These are phyloP conservation scores for Wallacemonas collosoma DNA, from an alignment of 208 protist genomes.

Conservation along the genomic window DNA sequence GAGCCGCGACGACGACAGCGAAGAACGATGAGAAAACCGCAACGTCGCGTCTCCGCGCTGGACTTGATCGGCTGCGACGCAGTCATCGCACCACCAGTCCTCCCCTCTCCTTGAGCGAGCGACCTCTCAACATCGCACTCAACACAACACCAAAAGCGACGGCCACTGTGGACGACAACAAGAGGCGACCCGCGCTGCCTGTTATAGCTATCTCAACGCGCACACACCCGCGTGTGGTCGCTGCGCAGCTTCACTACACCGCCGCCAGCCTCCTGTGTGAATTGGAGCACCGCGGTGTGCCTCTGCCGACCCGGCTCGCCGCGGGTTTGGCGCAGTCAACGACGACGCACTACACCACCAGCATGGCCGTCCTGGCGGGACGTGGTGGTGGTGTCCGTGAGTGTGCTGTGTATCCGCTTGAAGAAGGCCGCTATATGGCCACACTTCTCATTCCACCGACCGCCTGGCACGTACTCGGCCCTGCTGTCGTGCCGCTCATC, in stretches of 20 bases:
- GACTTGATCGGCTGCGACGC: conserved; percentile 1
- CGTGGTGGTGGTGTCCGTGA: conserved; percentile 29
- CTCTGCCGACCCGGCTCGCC: conserved; percentile 16
- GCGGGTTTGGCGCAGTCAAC: not conserved
- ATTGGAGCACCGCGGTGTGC: conserved; percentile 26
- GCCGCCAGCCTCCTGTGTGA: conserved; percentile 37
- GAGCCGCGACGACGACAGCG: too few species aligned
- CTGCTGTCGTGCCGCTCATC: conserved; percentile 31
- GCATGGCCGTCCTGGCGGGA: conserved; percentile 2
- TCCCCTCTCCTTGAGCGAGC: not conserved
- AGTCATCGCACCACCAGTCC: conserved; percentile 5
- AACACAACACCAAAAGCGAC: too few species aligned
- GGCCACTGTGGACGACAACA: not conserved
- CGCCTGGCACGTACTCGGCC: conserved; percentile 49
- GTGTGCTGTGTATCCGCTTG: conserved; percentile 48
- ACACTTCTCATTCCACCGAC: conserved; percentile 34
- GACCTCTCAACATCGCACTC: not conserved
- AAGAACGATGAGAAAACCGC: not conserved
- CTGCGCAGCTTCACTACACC: conserved; percentile 35
- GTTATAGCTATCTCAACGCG: not conserved
- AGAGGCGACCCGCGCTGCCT: not conserved
- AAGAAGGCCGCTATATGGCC: conserved; percentile 47
- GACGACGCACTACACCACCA: conserved; percentile 7
- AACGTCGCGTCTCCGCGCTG: conserved; percentile 8
- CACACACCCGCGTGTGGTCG: conserved; percentile 1